Conservation (phyloP, 768 basidiomycete genomes). For the Russula earlei region DNA sequence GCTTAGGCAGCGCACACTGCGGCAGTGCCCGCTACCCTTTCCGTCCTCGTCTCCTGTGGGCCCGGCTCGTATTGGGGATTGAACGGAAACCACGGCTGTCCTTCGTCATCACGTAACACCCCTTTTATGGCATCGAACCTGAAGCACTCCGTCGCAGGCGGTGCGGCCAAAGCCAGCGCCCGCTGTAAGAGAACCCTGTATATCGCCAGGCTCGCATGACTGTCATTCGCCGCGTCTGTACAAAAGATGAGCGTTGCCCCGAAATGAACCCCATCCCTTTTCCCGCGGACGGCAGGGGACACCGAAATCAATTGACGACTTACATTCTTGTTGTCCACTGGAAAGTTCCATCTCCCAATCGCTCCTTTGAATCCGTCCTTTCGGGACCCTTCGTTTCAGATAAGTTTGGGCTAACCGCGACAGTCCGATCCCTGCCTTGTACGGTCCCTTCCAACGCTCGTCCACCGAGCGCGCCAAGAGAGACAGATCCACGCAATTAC, state of each 20-base stretch:
- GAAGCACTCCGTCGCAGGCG: conserved; percentile 37
- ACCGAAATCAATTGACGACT: too few relatives aligned
- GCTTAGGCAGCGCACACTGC: too few relatives aligned
- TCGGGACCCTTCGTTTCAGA: conserved; percentile 39
- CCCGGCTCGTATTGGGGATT: conserved; percentile 71
- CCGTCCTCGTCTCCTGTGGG: conserved; percentile 27
- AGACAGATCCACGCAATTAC: conserved; percentile 58
- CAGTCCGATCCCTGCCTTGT: conserved; percentile 50
- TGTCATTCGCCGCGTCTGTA: conserved; percentile 74
- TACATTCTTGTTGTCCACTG: conserved; percentile 48
- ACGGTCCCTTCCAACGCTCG: conserved; percentile 61
- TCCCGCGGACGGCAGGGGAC: background rate
- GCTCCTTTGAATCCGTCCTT: conserved; percentile 52
- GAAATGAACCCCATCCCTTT: background rate
- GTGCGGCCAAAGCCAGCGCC: conserved; percentile 30
- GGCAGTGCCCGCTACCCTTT: too few relatives aligned
- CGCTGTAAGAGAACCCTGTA: conserved; percentile 40
- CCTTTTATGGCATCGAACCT: conserved; percentile 48
- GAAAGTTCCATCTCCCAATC: conserved; percentile 57
- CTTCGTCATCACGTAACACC: conserved; percentile 31
- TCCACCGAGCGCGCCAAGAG: conserved; percentile 64
- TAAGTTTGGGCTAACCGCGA: conserved; percentile 58
- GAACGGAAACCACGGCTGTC: conserved; percentile 38
- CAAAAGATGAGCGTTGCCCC: background rate
- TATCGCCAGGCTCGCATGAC: conserved; percentile 50